Conservation (phyloP, 371 early-diverging fungal species). For the Dichotomocladium elegans region DNA sequence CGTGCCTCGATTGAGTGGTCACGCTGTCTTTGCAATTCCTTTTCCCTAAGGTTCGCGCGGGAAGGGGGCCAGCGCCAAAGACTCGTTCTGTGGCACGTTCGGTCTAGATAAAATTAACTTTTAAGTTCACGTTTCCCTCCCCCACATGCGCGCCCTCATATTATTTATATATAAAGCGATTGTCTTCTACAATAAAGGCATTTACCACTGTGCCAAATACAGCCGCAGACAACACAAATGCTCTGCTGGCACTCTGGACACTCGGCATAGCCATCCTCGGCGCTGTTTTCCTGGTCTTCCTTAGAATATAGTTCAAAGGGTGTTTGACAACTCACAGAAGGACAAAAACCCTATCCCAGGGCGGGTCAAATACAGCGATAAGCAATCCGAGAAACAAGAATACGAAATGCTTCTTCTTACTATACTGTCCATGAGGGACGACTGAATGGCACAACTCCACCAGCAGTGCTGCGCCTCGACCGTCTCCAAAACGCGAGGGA, state of each 20-base stretch:
- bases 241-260: conserved; percentile 5
- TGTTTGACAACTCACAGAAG: not conserved
- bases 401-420: not conserved
- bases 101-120: not conserved
- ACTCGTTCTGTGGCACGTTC: not conserved
- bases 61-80: not conserved
- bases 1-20: not conserved
- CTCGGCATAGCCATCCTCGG: not conserved
- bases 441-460: conserved; percentile 6
- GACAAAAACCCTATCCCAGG: not conserved
- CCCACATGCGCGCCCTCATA: too few relatives aligned
- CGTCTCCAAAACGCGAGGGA: not conserved
- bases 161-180: too few relatives aligned
- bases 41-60: not conserved
- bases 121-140: too few relatives aligned
- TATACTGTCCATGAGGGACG: conserved; percentile 5
- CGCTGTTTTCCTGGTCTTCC: not conserved
- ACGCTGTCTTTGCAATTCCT: not conserved
- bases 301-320: not conserved
- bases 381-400: not conserved
- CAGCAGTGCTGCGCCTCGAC: not conserved
- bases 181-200: not conserved
- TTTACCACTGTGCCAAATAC: conserved; percentile 1
- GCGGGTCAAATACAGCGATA: not conserved
- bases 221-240: too few relatives aligned